Evolutionary conservation across 768 basidiomycete species (phyloP), one percentile per base, ranked within the genome.

Genomic region (Collybia mongolica): DNA sequence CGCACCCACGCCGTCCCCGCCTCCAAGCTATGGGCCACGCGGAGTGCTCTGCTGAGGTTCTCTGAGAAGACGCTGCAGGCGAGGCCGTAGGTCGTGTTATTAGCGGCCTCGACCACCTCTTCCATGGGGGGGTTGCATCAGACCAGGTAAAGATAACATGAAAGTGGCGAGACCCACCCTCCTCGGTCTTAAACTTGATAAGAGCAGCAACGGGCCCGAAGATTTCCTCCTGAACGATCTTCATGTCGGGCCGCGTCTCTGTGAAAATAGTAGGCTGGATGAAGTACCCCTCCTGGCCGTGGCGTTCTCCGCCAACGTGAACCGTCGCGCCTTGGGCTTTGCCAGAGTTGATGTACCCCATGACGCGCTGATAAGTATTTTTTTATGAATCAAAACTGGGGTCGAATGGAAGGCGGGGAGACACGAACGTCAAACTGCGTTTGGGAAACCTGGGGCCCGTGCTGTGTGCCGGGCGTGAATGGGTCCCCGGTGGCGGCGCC

Each of bases 131-230:
- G n/a, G n/a, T n/a, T n/a, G n/a, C n/a, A n/a, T n/a, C n/a, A n/a
- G n/a, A n/a, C n/a, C n/a, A 6, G 11, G 2, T 26, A 26, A 26
- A 26, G 24, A 3, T 26, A 26, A 26, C 3, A 26, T 26, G n/a
- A n/a, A n/a, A n/a, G n/a, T n/a, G n/a, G n/a, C 24, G 7, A 26
- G 39, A 58, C 59, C 6, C 19, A 67, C 72, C 73, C 42, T 75
- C 73, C 56, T 80, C 81, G 32, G 74, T 69, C 55, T 80, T 73
- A 70, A 91, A 90, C 63, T 81, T 83, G 67, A 82, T 72, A 23
- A 90, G 65, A 47, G 82, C 86, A 51, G 81, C 79, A 40, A 90
- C 86, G 9, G 89, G 87, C 1, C 88, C 86, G 54, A 89, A 88
- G 52, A 88, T 88, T 64, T 89, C 80, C 55, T 84, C 82, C 48